A percentile compares a stretch with the other conserved stretches of the same genome.
phyloP scores from a whole-genome alignment of 2,329 filamentous ascomycete species.

The Monilinia fructicola region DNA sequence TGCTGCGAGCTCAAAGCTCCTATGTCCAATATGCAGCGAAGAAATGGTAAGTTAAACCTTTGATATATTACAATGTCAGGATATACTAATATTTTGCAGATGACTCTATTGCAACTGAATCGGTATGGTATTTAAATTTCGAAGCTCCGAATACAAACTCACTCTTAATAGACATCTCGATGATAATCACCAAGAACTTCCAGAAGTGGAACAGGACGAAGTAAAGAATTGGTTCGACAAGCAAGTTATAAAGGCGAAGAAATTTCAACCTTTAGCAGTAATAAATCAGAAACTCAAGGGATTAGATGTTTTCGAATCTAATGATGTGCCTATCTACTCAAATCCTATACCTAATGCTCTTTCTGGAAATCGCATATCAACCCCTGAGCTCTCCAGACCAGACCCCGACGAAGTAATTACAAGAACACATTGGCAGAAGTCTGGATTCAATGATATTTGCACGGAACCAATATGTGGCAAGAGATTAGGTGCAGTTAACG shows the following conservation, averaged over 20 bases:
- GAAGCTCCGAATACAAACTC: conserved; percentile 35
- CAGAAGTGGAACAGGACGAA: conserved; percentile 71
- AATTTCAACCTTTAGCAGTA: conserved; percentile 71
- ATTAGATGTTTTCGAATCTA: conserved; percentile 73
- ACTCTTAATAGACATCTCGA: conserved; percentile 61
- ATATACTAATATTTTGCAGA: conserved; percentile 49
- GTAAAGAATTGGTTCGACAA: conserved; percentile 77
- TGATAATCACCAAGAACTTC: conserved; percentile 70
- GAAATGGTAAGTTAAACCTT: conserved; percentile 72
- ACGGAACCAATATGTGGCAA: conserved; percentile 85
- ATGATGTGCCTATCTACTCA: conserved; percentile 53
- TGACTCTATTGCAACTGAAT: conserved; percentile 91
- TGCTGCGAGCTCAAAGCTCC: conserved; percentile 65
- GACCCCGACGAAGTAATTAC: conserved; percentile 92
- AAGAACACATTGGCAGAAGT: conserved; percentile 82
- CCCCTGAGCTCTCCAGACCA: conserved; percentile 37
- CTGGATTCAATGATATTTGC: conserved; percentile 73
- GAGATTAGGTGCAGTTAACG: conserved; percentile 73
- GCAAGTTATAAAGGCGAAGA: conserved; percentile 73
- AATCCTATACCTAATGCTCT: conserved; percentile 39
- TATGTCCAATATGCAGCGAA: conserved; percentile 97
- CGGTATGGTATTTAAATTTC: conserved; percentile 48
- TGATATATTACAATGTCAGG: background rate
- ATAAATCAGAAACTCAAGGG: conserved; percentile 75
- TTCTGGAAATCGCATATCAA: conserved; percentile 41